phyloP scores from a whole-genome alignment of 2,329 filamentous ascomycete genomes.

The Colletotrichum sublineola region DNA sequence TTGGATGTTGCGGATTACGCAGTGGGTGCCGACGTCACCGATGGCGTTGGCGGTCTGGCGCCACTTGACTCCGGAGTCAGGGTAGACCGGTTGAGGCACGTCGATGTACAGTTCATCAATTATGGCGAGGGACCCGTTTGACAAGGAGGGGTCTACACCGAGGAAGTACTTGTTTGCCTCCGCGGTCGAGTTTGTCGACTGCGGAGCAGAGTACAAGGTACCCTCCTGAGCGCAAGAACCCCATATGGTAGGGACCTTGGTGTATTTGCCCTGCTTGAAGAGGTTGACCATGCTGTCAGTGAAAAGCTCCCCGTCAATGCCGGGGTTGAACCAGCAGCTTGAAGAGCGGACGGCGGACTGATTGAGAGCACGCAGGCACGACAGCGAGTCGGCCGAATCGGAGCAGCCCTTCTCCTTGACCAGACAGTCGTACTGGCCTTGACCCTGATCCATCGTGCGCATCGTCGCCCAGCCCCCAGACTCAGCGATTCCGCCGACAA shows the following conservation, averaged over 20 bases:
- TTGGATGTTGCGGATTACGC: constrained; percentile 51
- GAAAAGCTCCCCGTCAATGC: constrained; percentile 67
- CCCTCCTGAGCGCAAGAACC: constrained; percentile 57
- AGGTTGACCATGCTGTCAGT: constrained; percentile 63
- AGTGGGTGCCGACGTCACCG: constrained; percentile 54
- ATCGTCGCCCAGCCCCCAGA: constrained; percentile 66
- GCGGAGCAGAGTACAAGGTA: constrained; percentile 51
- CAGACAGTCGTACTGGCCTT: constrained; percentile 67
- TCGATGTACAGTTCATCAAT: constrained; percentile 55
- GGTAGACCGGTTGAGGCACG: constrained; percentile 50
- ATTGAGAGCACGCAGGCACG: constrained; percentile 44
- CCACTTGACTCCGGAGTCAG: constrained; percentile 53
- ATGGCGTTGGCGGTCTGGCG: constrained; percentile 54
- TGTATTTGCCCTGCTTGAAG: constrained; percentile 63
- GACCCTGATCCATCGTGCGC: constrained; percentile 49
- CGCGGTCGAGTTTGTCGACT: constrained; percentile 49
- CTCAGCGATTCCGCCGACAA: constrained; percentile 64
- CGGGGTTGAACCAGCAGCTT: constrained; percentile 50
- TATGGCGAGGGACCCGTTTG: constrained; percentile 48
- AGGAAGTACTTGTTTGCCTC: constrained; percentile 52
- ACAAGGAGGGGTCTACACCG: constrained; percentile 52
- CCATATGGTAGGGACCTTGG: constrained; percentile 66
- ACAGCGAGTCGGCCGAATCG: constrained; percentile 42
- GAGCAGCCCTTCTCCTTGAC: constrained; percentile 49
- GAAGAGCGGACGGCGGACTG: constrained; percentile 44